phyloP scores from a whole-genome alignment of 345 rosid genomes.

The Barbarea vulgaris region DNA sequence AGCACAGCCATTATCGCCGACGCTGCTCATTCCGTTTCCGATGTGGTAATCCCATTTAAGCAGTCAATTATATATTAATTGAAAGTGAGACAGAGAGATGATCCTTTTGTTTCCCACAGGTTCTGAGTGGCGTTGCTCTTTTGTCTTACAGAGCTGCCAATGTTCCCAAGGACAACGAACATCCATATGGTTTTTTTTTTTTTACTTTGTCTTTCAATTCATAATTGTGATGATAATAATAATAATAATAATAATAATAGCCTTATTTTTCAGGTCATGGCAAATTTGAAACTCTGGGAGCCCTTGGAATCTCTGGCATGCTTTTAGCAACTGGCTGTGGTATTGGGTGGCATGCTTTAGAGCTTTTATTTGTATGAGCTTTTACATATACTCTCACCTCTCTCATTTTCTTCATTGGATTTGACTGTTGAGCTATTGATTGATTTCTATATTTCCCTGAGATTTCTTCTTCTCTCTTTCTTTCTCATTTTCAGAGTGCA shows the following conservation, averaged over 20 bases:
- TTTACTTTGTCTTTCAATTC: neutral
- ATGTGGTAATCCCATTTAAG: conserved; percentile 33
- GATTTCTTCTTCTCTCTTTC: conserved; percentile 13
- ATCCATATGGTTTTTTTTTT: conserved; percentile 72
- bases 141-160: conserved; percentile 82
- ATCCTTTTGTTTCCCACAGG: conserved; percentile 41
- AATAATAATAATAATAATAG: too few relatives aligned
- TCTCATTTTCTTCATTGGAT: neutral
- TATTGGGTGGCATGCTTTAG: conserved; percentile 84
- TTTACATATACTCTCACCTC: neutral
- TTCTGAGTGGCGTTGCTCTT: conserved; percentile 85
- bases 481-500: conserved; percentile 52
- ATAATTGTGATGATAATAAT: neutral
- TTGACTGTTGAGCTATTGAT: too few relatives aligned
- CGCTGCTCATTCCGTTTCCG: conserved; percentile 48
- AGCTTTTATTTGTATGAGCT: conserved; percentile 59
- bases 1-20: conserved; percentile 48
- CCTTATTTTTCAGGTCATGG: too few relatives aligned
- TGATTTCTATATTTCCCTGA: too few relatives aligned
- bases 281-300: conserved; percentile 89
- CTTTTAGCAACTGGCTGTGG: conserved; percentile 90
- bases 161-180: conserved; percentile 87
- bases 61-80: neutral
- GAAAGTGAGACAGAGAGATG: neutral
- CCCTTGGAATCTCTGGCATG: conserved; percentile 92